A percentile compares a stretch with the other conserved stretches of the same genome.
phyloP scores from a whole-genome alignment of 1,139 yeast genomes.

The Yamadazyma diddensiae region DNA sequence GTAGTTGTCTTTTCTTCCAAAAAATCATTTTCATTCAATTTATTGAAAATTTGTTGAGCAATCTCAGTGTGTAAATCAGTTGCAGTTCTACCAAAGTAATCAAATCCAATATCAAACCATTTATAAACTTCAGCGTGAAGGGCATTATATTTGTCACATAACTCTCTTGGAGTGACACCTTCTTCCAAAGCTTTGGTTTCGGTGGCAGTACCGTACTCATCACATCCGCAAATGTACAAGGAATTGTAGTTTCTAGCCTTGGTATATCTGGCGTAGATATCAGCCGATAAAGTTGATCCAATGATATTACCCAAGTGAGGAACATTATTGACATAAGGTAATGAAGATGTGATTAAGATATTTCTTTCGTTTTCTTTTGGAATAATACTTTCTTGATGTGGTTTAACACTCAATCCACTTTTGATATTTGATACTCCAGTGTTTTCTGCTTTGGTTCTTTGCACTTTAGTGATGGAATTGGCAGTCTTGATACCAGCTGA shows the following conservation, averaged over 20 bases:
- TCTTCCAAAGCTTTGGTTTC: conserved; percentile 98
- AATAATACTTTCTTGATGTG: conserved; percentile 29
- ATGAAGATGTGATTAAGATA: conserved; percentile 87
- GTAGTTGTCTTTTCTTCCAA: conserved; percentile 85
- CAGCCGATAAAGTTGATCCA: conserved; percentile 94
- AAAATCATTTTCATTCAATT: conserved; percentile 68
- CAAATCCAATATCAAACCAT: conserved; percentile 96
- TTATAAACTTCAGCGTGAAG: conserved; percentile 88
- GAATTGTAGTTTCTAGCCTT: conserved; percentile 88
- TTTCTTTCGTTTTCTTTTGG: conserved; percentile 76
- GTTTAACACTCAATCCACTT: conserved; percentile 37
- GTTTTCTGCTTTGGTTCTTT: conserved; percentile 46
- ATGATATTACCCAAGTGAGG: conserved; percentile 97
- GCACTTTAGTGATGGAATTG: conserved; percentile 37
- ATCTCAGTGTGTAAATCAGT: conserved; percentile 89
- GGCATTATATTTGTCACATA: conserved; percentile 86
- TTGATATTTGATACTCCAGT: conserved; percentile 56
- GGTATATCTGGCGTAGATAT: conserved; percentile 86
- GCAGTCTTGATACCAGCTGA: conserved; percentile 38
- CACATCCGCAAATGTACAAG: conserved; percentile 91
- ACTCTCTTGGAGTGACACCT: conserved; percentile 77
- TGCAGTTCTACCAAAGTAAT: conserved; percentile 94
- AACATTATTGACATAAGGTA: conserved; percentile 96
- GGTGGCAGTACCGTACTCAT: conserved; percentile 98
- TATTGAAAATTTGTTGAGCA: conserved; percentile 87